Evolutionary conservation across 1,284 basidiomycete species (phyloP).

Genomic region (Ceratobasidium papillatum): DNA sequence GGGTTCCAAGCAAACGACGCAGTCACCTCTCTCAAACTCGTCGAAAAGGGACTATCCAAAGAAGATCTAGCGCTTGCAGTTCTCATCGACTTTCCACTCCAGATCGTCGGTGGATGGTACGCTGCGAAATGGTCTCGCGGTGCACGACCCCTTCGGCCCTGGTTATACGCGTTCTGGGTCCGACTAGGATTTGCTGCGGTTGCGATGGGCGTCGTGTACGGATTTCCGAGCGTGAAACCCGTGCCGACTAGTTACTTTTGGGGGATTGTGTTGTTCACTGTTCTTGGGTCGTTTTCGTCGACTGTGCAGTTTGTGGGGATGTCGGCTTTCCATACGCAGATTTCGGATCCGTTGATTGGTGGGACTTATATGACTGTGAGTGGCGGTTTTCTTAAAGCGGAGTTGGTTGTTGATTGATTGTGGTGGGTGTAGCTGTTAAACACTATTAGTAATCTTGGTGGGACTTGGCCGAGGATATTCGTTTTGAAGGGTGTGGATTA

Average conservation of each 20-base stretch:
- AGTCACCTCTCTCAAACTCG: constrained; percentile 91
- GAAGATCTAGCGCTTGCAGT: constrained; percentile 96
- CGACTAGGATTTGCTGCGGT: constrained; percentile 78
- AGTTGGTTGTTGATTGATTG: background rate
- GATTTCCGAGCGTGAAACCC: constrained; percentile 78
- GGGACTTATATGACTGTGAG: constrained; percentile 97
- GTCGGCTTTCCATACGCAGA: constrained; percentile 96
- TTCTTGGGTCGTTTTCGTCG: constrained; percentile 87
- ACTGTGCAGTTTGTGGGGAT: constrained; percentile 99
- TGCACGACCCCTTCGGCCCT: constrained; percentile 78
- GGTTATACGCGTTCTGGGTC: constrained; percentile 93
- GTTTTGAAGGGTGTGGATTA: constrained; percentile 91
- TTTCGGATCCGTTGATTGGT: constrained; percentile 96
- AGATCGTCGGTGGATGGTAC: constrained; percentile 95
- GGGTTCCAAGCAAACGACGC: constrained; percentile 97
- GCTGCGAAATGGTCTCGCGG: constrained; percentile 92
- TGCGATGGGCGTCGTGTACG: constrained; percentile 82
- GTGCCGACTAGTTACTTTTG: constrained; percentile 83
- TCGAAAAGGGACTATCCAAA: constrained; percentile 94
- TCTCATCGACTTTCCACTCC: constrained; percentile 97
- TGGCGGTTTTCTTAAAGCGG: constrained; percentile 26
- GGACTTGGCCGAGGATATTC: constrained; percentile 97
- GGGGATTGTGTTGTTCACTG: constrained; percentile 80
- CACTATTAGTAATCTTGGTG: constrained; percentile 96
- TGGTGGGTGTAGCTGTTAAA: constrained; percentile 75